A percentile compares a stretch with the other conserved stretches of the same genome.
These are phyloP conservation scores for Miscanthus lutarioriparius DNA, from an alignment of 176 grass and related monocot species.

Conservation along the genomic window DNA sequence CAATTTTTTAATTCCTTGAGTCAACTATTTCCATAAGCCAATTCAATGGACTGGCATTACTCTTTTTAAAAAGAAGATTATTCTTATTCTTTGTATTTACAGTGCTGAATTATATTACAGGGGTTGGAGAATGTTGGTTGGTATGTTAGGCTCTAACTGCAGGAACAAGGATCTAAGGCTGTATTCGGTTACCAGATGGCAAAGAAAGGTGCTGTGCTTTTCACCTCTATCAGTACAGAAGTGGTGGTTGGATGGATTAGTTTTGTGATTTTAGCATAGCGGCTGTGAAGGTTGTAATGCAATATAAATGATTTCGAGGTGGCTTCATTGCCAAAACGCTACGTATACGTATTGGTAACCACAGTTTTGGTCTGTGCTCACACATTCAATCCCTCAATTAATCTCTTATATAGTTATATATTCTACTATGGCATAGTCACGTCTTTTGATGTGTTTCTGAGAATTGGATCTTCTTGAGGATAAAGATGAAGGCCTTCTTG, in stretches of 20 bases:
- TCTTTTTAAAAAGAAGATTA: not conserved
- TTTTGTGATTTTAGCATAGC: not conserved
- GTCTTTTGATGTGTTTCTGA: conserved; percentile 3
- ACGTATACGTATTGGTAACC: not conserved
- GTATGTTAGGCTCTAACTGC: conserved; percentile 25
- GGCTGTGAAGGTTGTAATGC: not conserved
- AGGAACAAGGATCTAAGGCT: not conserved
- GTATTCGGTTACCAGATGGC: not conserved
- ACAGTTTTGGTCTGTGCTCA: conserved; percentile 16
- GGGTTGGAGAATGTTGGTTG: conserved; percentile 3
- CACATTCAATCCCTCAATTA: not conserved
- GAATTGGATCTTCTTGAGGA: not conserved
- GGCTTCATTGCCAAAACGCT: conserved; percentile 5
- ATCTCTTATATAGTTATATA: not conserved
- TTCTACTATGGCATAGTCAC: not conserved
- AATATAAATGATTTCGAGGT: conserved; percentile 19
- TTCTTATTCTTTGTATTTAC: conserved; percentile 25
- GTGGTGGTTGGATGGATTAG: conserved; percentile 2
- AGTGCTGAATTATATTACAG: conserved; percentile 29
- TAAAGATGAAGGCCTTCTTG: not conserved
- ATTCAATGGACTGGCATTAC: not conserved
- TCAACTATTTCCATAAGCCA: not conserved
- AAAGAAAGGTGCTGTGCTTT: conserved; percentile 2
- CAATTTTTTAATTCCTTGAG: not conserved
- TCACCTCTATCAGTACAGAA: conserved; percentile 21